These are phyloP conservation scores for Cudoniella acicularis DNA, from an alignment of 495 filamentous ascomycete genomes.

Conservation along the genomic window DNA sequence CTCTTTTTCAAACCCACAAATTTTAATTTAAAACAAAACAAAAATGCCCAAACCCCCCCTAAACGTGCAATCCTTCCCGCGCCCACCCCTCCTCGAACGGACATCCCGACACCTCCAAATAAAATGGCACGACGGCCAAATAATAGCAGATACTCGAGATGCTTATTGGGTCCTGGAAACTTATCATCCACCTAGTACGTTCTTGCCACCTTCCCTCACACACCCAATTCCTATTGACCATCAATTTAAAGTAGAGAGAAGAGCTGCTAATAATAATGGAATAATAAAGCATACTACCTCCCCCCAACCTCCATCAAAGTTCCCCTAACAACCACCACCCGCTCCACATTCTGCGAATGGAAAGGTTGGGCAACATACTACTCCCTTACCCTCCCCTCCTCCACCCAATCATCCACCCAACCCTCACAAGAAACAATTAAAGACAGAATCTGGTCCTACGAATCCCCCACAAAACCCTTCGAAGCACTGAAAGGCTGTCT, in stretches of 20 bases:
- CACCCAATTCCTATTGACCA: too few relatives aligned
- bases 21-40: conserved; percentile 8
- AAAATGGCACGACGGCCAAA: conserved; percentile 46
- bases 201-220: not conserved
- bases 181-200: conserved; percentile 50
- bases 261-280: conserved; percentile 3
- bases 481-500: conserved; percentile 46
- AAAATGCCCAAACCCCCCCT: conserved; percentile 43
- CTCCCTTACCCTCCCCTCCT: conserved; percentile 27
- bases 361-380: conserved; percentile 54
- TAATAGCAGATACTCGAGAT: conserved; percentile 51
- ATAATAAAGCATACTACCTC: conserved; percentile 53
- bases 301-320: conserved; percentile 40
- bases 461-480: conserved; percentile 43
- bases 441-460: conserved; percentile 53
- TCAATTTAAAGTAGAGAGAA: too few relatives aligned
- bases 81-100: conserved; percentile 51
- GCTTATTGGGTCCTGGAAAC: conserved; percentile 59
- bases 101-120: conserved; percentile 47
- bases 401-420: not conserved
- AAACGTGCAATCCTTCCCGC: conserved; percentile 54
- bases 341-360: conserved; percentile 52
- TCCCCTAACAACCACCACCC: conserved; percentile 37
- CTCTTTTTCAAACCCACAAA: conserved; percentile 3
- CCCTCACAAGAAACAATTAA: conserved; percentile 33